Percentiles rank a stretch among this genome's conserved stretches.
Evolutionary conservation across 345 rosid genomes (phyloP).

Genomic region (Citrus reticulata): DNA sequence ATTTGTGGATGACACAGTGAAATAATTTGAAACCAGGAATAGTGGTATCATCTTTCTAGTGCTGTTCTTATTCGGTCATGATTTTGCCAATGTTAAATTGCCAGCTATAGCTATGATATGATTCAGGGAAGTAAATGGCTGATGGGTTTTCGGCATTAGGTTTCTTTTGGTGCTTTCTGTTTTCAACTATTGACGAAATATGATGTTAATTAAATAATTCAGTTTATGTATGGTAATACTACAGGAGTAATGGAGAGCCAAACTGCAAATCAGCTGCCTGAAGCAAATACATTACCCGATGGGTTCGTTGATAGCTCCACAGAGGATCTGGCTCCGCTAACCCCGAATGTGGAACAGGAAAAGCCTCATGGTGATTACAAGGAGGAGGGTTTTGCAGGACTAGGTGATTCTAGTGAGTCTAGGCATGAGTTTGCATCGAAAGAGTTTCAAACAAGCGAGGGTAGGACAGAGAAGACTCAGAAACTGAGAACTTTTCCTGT

Average conservation of each 20-base stretch:
- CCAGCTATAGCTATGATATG: not conserved
- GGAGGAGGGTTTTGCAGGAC: conserved; percentile 21
- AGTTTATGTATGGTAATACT: conserved; percentile 6
- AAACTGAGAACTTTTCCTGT: conserved; percentile 62
- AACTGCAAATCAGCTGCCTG: conserved; percentile 72
- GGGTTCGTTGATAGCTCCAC: conserved; percentile 80
- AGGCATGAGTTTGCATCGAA: conserved; percentile 5
- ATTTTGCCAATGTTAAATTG: not conserved
- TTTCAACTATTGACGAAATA: not conserved
- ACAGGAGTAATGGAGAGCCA: conserved; percentile 54
- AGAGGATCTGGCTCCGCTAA: conserved; percentile 48
- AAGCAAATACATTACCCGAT: conserved; percentile 87
- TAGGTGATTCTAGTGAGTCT: conserved; percentile 19
- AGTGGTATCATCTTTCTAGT: not conserved
- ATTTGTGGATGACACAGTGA: not conserved
- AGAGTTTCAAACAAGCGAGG: conserved; percentile 25
- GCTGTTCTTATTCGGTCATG: not conserved
- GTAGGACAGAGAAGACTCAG: conserved; percentile 39
- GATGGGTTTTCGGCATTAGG: not conserved
- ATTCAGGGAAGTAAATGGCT: not conserved
- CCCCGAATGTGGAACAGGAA: conserved; percentile 43
- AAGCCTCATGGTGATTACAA: conserved; percentile 29
- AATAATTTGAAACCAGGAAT: too few species aligned
- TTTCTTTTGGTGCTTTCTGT: not conserved
- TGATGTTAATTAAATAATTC: not conserved